These are phyloP conservation scores for Herpotrichia juniperi DNA, from an alignment of 2,329 filamentous ascomycete genomes.

Conservation along the genomic window DNA sequence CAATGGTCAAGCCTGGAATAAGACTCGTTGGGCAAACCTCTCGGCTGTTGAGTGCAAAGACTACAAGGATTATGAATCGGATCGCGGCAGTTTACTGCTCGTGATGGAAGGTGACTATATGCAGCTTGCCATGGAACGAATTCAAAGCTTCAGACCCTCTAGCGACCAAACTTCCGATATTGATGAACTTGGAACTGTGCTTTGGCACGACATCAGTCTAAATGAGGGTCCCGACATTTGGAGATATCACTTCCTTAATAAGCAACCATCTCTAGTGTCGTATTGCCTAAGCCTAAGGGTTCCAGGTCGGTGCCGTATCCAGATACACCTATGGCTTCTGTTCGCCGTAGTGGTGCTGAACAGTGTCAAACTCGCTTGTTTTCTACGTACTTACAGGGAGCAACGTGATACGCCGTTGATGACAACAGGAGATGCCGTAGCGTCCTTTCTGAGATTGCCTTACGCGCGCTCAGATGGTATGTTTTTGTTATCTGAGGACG, in stretches of 20 bases:
- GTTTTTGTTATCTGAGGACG: conserved; percentile 3
- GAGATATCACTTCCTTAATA: neutral
- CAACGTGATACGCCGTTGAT: conserved; percentile 6
- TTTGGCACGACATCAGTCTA: too few species aligned
- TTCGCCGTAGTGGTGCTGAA: conserved; percentile 2
- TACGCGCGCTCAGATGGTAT: neutral
- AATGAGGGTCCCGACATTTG: too few species aligned
- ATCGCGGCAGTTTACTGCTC: neutral
- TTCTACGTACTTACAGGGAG: conserved; percentile 6
- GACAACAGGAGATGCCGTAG: conserved; percentile 9
- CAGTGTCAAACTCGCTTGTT: conserved; percentile 7
- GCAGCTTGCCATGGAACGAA: too few species aligned
- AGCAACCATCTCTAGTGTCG: neutral
- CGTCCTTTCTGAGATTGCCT: conserved; percentile 5
- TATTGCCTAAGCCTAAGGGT: conserved; percentile 8
- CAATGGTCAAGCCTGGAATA: neutral
- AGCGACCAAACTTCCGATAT: too few species aligned
- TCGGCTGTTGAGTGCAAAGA: conserved; percentile 3
- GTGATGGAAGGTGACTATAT: neutral
- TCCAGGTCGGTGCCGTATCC: conserved; percentile 4
- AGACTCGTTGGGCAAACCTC: conserved; percentile 1
- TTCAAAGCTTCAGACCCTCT: too few species aligned
- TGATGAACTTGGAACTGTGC: too few species aligned
- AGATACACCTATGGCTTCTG: conserved; percentile 10
- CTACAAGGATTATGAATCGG: conserved; percentile 1